Evolutionary conservation across 805 yeast species (phyloP), one percentile per base, ranked within the genome.

Genomic region (Nakazawaea pomicola): DNA sequence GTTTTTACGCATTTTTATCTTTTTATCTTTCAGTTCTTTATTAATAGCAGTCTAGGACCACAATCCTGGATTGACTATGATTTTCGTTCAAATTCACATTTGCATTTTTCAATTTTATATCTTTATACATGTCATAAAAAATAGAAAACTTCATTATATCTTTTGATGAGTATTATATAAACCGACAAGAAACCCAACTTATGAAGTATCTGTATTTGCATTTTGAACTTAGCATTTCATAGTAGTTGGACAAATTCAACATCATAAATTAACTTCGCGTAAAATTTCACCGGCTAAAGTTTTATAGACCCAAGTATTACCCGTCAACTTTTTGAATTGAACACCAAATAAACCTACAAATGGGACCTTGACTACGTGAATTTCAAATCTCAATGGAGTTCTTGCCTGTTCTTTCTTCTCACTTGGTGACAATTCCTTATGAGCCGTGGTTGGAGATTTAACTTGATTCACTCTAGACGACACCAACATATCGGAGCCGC

Each of bases 221-320:
- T n/a, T n/a, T n/a, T n/a, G n/a, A n/a, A n/a, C n/a, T n/a, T n/a
- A n/a, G n/a, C n/a, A n/a, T n/a, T n/a, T n/a, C n/a, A n/a, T n/a
- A n/a, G n/a, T n/a, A n/a, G n/a, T n/a, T n/a, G 25, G 25, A 23
- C 25, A 11, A 28, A 12, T 28, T 28, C 8, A 8, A 23, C 25
- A 23, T 23, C 25, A 84, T 48, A 85, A 64, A 47, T 82, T 80
- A 57, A 86, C 68, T 49, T 83, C 84, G 45, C 72, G 72, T 60
- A 90, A 73, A 37, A 90, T 83, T 58, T 81, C 87, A 41, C 91
- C 80, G 2, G 97, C 97, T 55, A 90, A 68, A 8, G 89, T 81
- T 67, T 91, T 90, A 64, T 90, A 90, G 64, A 83, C 77, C 97
- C 97, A 90, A 1, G 96, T 87, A 58, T 91, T 89, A 54, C 98